Conservation (phyloP, 176 grass and related monocot species). For the Hsuehochloa calcarea region DNA sequence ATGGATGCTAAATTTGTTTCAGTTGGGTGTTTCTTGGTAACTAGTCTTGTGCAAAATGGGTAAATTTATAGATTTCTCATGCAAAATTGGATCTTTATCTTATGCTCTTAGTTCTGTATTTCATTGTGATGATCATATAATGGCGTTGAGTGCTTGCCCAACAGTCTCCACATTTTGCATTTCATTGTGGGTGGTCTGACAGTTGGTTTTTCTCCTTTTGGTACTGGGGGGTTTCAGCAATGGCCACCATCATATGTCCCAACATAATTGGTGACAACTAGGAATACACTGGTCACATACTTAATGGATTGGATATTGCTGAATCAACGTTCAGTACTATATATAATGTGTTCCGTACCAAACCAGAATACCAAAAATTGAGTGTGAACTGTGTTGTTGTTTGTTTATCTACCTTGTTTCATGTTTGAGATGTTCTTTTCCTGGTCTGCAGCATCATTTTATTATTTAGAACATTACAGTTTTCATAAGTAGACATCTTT, state of each 20-base stretch:
- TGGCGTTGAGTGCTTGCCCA: slow-evolving; percentile 2
- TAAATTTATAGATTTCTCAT: not conserved
- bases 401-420: not conserved
- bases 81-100: not conserved
- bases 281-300: not conserved
- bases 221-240: not conserved
- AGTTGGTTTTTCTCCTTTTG: slow-evolving; percentile 16
- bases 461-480: not conserved
- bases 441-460: not conserved
- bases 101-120: not conserved
- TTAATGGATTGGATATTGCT: slow-evolving; percentile 14
- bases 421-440: not conserved
- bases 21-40: not conserved
- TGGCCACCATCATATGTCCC: slow-evolving; percentile 2
- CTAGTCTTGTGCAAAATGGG: not conserved
- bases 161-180: not conserved
- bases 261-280: slow-evolving; percentile 22
- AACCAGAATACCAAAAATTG: not conserved
- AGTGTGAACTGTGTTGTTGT: not conserved
- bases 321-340: not conserved
- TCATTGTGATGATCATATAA: slow-evolving; percentile 4
- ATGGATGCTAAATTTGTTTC: slow-evolving; percentile 14
- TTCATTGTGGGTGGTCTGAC: slow-evolving; percentile 24
- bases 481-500: not conserved
- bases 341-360: not conserved